A percentile compares a stretch with the other conserved stretches of the same genome.
Conservation (phyloP, 805 yeast species). For the Candida stauntonica region DNA sequence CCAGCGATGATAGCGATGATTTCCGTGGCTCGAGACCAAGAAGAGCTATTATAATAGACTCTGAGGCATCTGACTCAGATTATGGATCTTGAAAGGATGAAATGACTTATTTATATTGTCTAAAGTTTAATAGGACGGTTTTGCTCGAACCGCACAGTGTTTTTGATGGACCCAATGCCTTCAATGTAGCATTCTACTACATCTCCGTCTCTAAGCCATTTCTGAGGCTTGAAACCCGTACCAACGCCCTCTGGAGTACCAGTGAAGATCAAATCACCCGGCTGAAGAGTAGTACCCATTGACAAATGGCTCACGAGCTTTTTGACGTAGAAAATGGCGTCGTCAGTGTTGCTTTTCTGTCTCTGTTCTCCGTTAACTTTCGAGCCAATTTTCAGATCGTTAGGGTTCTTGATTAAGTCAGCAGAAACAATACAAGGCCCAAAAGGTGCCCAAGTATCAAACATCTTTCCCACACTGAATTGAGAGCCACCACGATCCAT, state of each 20-base stretch:
- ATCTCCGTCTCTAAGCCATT: slow-evolving; percentile 43
- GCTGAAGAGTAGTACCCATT: slow-evolving; percentile 46
- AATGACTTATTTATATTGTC: too few species aligned
- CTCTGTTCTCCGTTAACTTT: slow-evolving; percentile 44
- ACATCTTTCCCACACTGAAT: slow-evolving; percentile 48
- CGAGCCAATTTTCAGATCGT: slow-evolving; percentile 35
- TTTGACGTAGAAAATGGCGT: slow-evolving; percentile 44
- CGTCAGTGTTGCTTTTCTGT: slow-evolving; percentile 43
- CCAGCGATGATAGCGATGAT: background rate
- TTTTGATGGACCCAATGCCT: slow-evolving; percentile 39
- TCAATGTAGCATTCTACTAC: slow-evolving; percentile 38
- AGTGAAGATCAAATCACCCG: slow-evolving; percentile 52
- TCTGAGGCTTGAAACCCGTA: slow-evolving; percentile 38
- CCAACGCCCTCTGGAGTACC: slow-evolving; percentile 59
- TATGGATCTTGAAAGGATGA: too few species aligned
- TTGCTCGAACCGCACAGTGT: slow-evolving; percentile 23
- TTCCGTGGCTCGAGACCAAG: too few species aligned
- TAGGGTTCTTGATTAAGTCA: slow-evolving; percentile 25
- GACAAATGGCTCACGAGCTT: slow-evolving; percentile 42
- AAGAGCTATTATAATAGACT: too few species aligned
- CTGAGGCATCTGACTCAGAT: too few species aligned
- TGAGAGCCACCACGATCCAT: slow-evolving; percentile 48
- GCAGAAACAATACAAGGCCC: slow-evolving; percentile 49
- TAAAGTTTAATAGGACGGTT: too few species aligned
- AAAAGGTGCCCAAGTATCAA: slow-evolving; percentile 53